Conservation (phyloP, 2,329 filamentous ascomycete species). For the Grosmannia huntii region DNA sequence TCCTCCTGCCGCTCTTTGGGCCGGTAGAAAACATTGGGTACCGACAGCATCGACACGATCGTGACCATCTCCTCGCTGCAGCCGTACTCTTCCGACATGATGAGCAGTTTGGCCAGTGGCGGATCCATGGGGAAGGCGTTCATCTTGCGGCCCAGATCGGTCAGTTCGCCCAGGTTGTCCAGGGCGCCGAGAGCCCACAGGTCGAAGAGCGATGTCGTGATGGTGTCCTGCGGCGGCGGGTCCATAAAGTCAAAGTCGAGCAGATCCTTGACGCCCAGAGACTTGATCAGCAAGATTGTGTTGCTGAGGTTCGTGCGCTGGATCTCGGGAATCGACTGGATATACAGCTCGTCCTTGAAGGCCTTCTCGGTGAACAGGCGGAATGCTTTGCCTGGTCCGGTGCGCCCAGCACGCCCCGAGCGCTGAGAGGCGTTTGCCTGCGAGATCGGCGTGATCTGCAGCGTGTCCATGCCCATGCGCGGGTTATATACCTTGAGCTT, state of each 20-base stretch:
- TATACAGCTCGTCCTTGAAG: constrained; percentile 90
- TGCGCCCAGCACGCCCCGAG: constrained; percentile 85
- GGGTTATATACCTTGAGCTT: constrained; percentile 99
- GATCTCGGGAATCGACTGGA: constrained; percentile 95
- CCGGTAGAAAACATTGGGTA: constrained; percentile 92
- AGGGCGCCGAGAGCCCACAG: constrained; percentile 91
- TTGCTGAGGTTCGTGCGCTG: constrained; percentile 94
- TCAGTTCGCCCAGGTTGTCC: constrained; percentile 88
- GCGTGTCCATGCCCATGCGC: constrained; percentile 97
- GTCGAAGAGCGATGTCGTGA: constrained; percentile 93
- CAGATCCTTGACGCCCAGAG: constrained; percentile 83
- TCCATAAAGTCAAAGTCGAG: constrained; percentile 99
- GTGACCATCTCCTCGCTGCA: constrained; percentile 98
- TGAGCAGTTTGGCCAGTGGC: constrained; percentile 84
- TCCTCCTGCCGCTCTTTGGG: constrained; percentile 96
- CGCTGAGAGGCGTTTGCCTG: constrained; percentile 92
- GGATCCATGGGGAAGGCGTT: constrained; percentile 98
- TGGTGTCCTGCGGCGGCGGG: constrained; percentile 92
- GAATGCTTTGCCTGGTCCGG: constrained; percentile 90
- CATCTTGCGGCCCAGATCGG: constrained; percentile 78
- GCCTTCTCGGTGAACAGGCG: constrained; percentile 89
- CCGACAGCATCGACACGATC: constrained; percentile 94
- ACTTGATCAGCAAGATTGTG: constrained; percentile 87
- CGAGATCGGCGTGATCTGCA: constrained; percentile 94
- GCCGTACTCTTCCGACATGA: constrained; percentile 77